Evolutionary conservation across 768 basidiomycete species (phyloP), one percentile per base, ranked within the genome.

Genomic region (Russula emetica): DNA sequence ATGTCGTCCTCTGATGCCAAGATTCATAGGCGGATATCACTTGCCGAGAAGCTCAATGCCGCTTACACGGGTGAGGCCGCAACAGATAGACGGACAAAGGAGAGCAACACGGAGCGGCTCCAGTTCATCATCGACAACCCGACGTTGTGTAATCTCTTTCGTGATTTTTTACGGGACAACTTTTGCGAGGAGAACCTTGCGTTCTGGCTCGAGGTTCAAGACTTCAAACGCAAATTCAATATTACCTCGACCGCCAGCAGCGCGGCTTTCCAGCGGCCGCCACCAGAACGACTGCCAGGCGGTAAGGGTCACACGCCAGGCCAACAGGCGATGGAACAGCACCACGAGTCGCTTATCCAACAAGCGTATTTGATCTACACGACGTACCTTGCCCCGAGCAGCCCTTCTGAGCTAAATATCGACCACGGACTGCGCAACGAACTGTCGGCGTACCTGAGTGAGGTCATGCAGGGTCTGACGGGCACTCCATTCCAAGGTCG

Each of bases 121-220:
- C 85, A 86, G 66, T 91, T 90, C 74, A 95, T 99, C 67, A 83
- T 99, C 26, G 95, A 96, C 66, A 94, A 98, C 66, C 91, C 95
- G 0, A 87, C 88, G 34, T 78, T 95, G 42, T 85, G 97, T 16
- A 83, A 85, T 3, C 78, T 98, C 55, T 99, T 99, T 83, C 87
- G 97, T 63, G 97, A 98, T 67, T 96, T 94, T 79, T 76, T 99
- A 60, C 84, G 92, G 36, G 82, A 85, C 61, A 98, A 98, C 74
- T 98, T 97, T 74, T 98, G 93, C 77, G 97, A 99, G 72, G 97
- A 99, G 79, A 99, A 99, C 73, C 77, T 99, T 68, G 88, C 89
- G 53, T 99, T 98, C 78, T 99, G 94, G 91, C 74, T 98, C 61
- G 97, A 99, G 71, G 95, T 98, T 3, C 84, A 93, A 73, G 97